A percentile compares a stretch with the other conserved stretches of the same genome.
Conservation (phyloP, 176 grass and related monocot genomes). For the Aegilops umbellulata region DNA sequence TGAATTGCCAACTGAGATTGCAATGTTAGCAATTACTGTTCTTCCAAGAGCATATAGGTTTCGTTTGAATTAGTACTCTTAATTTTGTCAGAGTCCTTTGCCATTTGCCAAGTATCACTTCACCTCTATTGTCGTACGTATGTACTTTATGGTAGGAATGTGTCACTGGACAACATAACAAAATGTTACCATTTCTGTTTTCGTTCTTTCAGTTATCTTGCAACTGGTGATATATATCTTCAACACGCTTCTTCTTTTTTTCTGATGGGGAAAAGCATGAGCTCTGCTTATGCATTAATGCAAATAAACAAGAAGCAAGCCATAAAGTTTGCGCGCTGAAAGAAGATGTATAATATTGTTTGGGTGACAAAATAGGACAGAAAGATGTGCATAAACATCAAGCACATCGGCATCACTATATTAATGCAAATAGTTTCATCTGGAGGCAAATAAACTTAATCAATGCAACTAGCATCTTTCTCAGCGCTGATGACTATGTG, state of each 20-base stretch:
- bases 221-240: neutral
- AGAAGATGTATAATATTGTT: neutral
- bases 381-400: neutral
- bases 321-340: neutral
- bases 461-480: neutral
- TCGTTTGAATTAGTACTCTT: neutral
- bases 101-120: neutral
- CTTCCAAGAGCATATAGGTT: neutral
- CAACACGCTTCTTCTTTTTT: neutral
- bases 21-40: neutral
- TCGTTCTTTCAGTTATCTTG: neutral
- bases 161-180: neutral
- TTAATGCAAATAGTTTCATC: neutral
- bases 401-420: neutral
- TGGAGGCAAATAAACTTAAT: neutral
- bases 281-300: no score
- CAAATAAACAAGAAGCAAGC: neutral
- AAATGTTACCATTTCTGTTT: neutral
- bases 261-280: no score
- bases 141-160: neutral
- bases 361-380: neutral
- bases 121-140: neutral
- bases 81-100: neutral
- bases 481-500: neutral
- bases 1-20: neutral